These are phyloP conservation scores for Xylariaceae sp. DNA, from an alignment of 2,329 filamentous ascomycete genomes.

Conservation along the genomic window DNA sequence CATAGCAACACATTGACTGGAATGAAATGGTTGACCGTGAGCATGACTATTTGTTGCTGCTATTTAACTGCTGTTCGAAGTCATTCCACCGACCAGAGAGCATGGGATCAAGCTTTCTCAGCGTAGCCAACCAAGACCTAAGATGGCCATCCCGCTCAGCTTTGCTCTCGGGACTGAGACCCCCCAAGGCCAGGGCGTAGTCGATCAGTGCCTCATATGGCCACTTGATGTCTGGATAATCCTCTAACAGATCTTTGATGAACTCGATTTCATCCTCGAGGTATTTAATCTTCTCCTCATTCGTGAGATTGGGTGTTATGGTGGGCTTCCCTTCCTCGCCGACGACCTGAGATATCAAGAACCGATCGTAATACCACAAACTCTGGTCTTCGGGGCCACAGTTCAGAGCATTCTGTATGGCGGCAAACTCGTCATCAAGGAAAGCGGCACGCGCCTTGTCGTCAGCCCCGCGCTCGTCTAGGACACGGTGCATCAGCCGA, in stretches of 20 bases:
- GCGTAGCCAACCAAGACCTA: conserved; percentile 56
- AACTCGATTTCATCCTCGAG: conserved; percentile 68
- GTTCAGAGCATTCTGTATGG: conserved; percentile 75
- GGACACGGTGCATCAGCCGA: conserved; percentile 72
- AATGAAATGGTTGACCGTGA: too few species aligned
- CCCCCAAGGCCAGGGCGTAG: conserved; percentile 59
- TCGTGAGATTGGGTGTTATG: conserved; percentile 61
- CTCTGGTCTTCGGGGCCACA: conserved; percentile 93
- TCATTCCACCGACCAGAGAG: conserved; percentile 73
- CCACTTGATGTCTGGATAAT: conserved; percentile 62
- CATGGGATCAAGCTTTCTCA: conserved; percentile 70
- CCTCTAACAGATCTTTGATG: conserved; percentile 61
- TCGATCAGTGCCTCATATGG: conserved; percentile 84
- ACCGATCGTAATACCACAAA: conserved; percentile 95
- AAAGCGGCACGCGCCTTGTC: conserved; percentile 61
- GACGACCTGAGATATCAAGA: conserved; percentile 67
- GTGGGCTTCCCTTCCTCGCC: conserved; percentile 45
- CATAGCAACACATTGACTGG: too few species aligned
- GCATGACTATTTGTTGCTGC: conserved; percentile 8
- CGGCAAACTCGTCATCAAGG: conserved; percentile 71
- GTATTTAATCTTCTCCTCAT: conserved; percentile 60
- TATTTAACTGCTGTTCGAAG: conserved; percentile 45
- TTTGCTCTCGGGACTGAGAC: conserved; percentile 44
- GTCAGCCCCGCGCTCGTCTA: conserved; percentile 66
- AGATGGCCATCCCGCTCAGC: conserved; percentile 44